Evolutionary conservation across 257 asterid species (phyloP).

Genomic region (Nemophila menziesii): DNA sequence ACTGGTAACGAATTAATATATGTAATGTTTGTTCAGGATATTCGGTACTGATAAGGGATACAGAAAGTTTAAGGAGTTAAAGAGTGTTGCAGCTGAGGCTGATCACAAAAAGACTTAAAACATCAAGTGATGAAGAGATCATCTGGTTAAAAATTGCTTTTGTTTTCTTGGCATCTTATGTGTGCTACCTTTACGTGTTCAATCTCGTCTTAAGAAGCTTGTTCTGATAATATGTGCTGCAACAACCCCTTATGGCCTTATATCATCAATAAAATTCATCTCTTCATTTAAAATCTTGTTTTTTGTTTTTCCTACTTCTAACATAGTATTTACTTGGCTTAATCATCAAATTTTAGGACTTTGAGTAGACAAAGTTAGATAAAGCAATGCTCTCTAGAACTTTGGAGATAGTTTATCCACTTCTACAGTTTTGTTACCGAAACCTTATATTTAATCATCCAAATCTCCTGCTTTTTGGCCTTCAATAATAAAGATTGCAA

Average conservation of each 20-base stretch:
- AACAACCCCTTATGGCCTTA: too few species aligned
- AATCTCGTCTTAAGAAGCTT: constrained; percentile 18
- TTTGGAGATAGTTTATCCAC: too few species aligned
- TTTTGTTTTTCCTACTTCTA: not conserved
- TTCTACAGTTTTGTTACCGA: too few species aligned
- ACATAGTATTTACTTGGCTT: too few species aligned
- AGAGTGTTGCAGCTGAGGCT: constrained; percentile 36
- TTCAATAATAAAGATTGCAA: too few species aligned
- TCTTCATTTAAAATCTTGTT: not conserved
- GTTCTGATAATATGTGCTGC: constrained; percentile 15
- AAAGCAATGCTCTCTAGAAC: too few species aligned
- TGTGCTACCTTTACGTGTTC: constrained; percentile 24
- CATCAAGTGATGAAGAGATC: constrained; percentile 5
- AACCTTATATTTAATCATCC: too few species aligned
- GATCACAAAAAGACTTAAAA: constrained; percentile 31
- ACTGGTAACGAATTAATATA: too few species aligned
- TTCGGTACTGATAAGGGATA: constrained; percentile 76
- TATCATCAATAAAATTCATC: too few species aligned
- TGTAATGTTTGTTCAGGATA: not conserved
- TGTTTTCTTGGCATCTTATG: constrained; percentile 15
- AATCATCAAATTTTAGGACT: too few species aligned
- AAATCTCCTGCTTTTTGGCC: too few species aligned
- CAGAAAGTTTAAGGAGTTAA: constrained; percentile 68
- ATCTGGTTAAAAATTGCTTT: constrained; percentile 10
- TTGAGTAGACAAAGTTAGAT: too few species aligned